These are phyloP conservation scores for Phytophthora cajani DNA, from an alignment of 352 stramenopile genomes.

Conservation along the genomic window DNA sequence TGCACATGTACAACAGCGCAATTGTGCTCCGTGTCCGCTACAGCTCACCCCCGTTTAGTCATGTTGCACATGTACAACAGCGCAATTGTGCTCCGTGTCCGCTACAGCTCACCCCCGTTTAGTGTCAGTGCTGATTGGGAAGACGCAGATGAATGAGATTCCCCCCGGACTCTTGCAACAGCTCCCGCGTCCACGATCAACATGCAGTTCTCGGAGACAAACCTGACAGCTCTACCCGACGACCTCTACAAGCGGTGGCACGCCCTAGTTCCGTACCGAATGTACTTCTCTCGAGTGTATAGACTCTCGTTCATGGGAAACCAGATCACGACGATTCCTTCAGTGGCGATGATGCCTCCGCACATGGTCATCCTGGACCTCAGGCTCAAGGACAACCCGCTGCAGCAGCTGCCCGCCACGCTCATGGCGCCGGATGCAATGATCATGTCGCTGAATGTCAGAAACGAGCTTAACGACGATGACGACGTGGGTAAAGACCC, in stretches of 20 bases:
- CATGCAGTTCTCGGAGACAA: slow-evolving; percentile 31
- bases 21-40: slow-evolving; percentile 24
- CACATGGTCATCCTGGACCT: slow-evolving; percentile 30
- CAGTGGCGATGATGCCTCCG: slow-evolving; percentile 28
- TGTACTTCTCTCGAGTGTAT: slow-evolving; percentile 22
- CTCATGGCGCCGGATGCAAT: slow-evolving; percentile 17
- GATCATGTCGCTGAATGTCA: slow-evolving; percentile 29
- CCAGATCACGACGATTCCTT: slow-evolving; percentile 16
- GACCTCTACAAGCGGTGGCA: slow-evolving; percentile 24
- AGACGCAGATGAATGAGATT: slow-evolving; percentile 19
- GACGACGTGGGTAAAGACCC: slow-evolving; percentile 19
- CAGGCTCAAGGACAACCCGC: slow-evolving; percentile 19
- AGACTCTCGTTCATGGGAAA: slow-evolving; percentile 20
- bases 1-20: slow-evolving; percentile 26
- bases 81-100: slow-evolving; percentile 23
- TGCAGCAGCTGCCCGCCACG: slow-evolving; percentile 19
- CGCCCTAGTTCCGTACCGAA: slow-evolving; percentile 25
- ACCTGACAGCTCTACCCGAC: slow-evolving; percentile 14
- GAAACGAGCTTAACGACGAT: slow-evolving; percentile 15
- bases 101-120: slow-evolving; percentile 15
- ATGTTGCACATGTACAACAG: slow-evolving; percentile 24
- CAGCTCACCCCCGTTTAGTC: slow-evolving; percentile 11
- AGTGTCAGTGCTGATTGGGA: slow-evolving; percentile 16
- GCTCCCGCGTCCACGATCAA: slow-evolving; percentile 12
- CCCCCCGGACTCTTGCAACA: slow-evolving; percentile 17